Conservation (phyloP, 2,329 filamentous ascomycete genomes). For the Fusarium palustre region DNA sequence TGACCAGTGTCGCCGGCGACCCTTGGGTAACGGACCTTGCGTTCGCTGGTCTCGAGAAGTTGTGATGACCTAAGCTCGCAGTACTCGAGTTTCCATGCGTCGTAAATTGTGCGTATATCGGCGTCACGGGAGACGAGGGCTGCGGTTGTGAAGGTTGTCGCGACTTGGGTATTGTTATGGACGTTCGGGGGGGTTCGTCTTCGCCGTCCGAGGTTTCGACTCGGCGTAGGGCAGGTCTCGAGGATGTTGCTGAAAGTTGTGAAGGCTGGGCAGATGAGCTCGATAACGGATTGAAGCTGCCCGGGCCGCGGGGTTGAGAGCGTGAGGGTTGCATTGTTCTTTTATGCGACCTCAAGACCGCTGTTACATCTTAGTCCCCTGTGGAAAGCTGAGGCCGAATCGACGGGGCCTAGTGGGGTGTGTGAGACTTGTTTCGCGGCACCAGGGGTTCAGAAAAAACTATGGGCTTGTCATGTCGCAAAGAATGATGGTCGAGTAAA, state of each 20-base stretch:
- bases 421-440: conserved; percentile 9
- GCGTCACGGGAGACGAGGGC: conserved; percentile 54
- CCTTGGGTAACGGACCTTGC: conserved; percentile 48
- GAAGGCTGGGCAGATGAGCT: conserved; percentile 48
- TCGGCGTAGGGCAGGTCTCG: conserved; percentile 52
- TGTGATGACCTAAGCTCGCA: conserved; percentile 57
- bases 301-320: conserved; percentile 61
- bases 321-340: conserved; percentile 62
- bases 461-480: background rate
- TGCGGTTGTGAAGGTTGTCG: conserved; percentile 53
- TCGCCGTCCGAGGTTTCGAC: conserved; percentile 50
- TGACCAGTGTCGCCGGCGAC: conserved; percentile 50
- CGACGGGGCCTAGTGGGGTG: conserved; percentile 1
- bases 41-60: conserved; percentile 68
- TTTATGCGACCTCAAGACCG: conserved; percentile 43
- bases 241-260: conserved; percentile 45
- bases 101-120: conserved; percentile 63
- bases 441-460: background rate
- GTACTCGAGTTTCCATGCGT: conserved; percentile 61
- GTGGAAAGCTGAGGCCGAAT: conserved; percentile 13
- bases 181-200: conserved; percentile 40
- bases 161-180: conserved; percentile 61
- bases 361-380: conserved; percentile 58
- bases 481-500: background rate
- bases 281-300: conserved; percentile 68